phyloP scores from a whole-genome alignment of 352 stramenopile species.

The Pythium rhizo-oryzae region DNA sequence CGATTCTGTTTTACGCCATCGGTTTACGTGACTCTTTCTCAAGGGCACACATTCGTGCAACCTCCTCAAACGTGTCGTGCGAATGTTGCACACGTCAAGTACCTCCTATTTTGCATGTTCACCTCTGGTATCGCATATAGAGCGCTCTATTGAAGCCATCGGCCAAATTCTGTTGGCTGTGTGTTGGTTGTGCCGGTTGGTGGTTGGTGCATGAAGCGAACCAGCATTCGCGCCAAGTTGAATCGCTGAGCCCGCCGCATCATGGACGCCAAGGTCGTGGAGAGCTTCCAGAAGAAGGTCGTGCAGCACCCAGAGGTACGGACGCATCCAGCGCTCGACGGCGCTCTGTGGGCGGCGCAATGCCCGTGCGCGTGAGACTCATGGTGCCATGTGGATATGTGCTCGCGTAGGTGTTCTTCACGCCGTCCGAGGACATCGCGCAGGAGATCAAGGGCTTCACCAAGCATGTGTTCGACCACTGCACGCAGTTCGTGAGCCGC shows the following conservation, averaged over 20 bases:
- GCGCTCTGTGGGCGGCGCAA: slow-evolving; percentile 2
- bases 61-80: not conserved
- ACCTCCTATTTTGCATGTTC: not conserved
- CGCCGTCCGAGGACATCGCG: slow-evolving; percentile 63
- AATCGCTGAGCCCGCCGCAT: slow-evolving; percentile 4
- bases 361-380: not conserved
- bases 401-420: slow-evolving; percentile 68
- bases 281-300: slow-evolving; percentile 69
- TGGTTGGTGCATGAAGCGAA: slow-evolving; percentile 33
- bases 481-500: slow-evolving; percentile 61
- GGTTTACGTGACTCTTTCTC: slow-evolving; percentile 30
- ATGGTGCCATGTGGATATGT: not conserved
- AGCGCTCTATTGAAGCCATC: slow-evolving; percentile 20
- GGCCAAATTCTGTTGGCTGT: slow-evolving; percentile 25
- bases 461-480: slow-evolving; percentile 83
- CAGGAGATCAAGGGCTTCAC: slow-evolving; percentile 70
- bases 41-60: slow-evolving; percentile 18
- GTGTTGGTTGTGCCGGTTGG: slow-evolving; percentile 22
- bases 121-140: slow-evolving; percentile 14
- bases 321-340: not conserved
- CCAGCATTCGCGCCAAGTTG: slow-evolving; percentile 22
- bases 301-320: slow-evolving; percentile 71
- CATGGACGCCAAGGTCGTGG: slow-evolving; percentile 66
- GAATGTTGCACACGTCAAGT: not conserved
- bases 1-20: slow-evolving; percentile 36